A percentile compares a stretch with the other conserved stretches of the same genome.
Evolutionary conservation across 768 basidiomycete genomes (phyloP).

Genomic region (Phanerochaete carnosa): DNA sequence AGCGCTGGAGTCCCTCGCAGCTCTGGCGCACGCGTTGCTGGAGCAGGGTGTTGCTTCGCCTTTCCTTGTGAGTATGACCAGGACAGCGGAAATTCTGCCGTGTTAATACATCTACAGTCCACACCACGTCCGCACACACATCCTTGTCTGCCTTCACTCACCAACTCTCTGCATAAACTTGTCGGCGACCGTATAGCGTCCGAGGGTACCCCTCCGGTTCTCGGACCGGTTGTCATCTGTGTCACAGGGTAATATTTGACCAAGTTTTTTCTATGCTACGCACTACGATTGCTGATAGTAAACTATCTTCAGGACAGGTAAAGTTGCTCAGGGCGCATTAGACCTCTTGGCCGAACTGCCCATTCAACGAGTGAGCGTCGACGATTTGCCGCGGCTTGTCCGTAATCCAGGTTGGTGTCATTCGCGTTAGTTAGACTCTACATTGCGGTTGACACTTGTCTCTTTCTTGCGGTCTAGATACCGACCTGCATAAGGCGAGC

Average conservation of each 20-base stretch:
- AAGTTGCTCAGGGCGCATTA: constrained; percentile 76
- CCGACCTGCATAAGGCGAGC: constrained; percentile 54
- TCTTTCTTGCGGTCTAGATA: constrained; percentile 33
- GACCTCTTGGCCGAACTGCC: constrained; percentile 73
- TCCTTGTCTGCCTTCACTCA: constrained; percentile 53
- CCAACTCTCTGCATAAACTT: constrained; percentile 50
- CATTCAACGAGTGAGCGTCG: constrained; percentile 49
- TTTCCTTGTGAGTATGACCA: constrained; percentile 57
- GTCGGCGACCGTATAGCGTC: constrained; percentile 49
- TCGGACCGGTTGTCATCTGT: constrained; percentile 80
- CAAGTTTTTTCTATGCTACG: constrained; percentile 1
- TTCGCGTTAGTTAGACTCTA: background rate
- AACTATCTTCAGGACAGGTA: constrained; percentile 54
- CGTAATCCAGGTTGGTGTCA: constrained; percentile 41
- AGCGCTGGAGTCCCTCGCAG: constrained; percentile 73
- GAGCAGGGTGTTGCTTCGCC: constrained; percentile 79
- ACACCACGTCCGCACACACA: constrained; percentile 80
- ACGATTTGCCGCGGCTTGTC: constrained; percentile 58
- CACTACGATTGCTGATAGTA: background rate
- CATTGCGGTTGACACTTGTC: background rate
- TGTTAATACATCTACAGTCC: constrained; percentile 40
- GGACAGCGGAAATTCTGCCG: background rate
- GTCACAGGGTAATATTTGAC: constrained; percentile 64
- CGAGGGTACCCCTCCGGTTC: constrained; percentile 54
- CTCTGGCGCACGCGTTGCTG: constrained; percentile 77